These are phyloP conservation scores for Puccinellia tenuiflora DNA, from an alignment of 176 grass and related monocot species.

Conservation along the genomic window DNA sequence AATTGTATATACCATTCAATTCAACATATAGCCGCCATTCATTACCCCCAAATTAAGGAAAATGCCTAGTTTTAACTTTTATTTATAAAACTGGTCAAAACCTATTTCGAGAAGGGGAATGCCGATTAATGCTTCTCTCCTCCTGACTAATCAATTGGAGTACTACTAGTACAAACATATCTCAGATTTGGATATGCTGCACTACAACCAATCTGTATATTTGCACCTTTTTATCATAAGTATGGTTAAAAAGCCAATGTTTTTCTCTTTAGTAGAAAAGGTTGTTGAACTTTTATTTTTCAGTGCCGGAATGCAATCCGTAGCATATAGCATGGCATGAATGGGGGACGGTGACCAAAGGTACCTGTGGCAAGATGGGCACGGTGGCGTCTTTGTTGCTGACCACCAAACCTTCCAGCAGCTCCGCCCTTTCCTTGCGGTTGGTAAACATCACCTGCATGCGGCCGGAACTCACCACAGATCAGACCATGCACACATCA, in stretches of 20 bases:
- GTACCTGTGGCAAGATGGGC: conserved; percentile 57
- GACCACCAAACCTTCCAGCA: conserved; percentile 81
- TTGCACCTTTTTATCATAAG: background rate
- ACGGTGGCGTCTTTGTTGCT: conserved; percentile 71
- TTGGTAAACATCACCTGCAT: conserved; percentile 60
- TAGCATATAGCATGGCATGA: background rate
- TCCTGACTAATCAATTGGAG: background rate
- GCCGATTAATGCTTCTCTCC: background rate
- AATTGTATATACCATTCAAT: no score
- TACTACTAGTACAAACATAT: background rate
- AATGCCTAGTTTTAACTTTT: no score
- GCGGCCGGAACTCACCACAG: background rate
- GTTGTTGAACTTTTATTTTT: background rate
- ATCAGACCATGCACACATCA: background rate
- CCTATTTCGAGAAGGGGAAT: no score
- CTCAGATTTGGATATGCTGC: background rate
- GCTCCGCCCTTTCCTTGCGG: conserved; percentile 74
- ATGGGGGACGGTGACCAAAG: conserved; percentile 28
- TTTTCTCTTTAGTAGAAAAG: background rate
- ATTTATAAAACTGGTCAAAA: no score
- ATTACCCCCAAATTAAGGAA: background rate
- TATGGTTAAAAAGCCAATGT: background rate
- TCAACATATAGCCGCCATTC: background rate
- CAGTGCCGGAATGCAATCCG: no score
- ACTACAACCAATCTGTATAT: background rate